These are phyloP conservation scores for Cladophialophora bantiana DNA, from an alignment of 2,329 filamentous ascomycete species.

Conservation along the genomic window DNA sequence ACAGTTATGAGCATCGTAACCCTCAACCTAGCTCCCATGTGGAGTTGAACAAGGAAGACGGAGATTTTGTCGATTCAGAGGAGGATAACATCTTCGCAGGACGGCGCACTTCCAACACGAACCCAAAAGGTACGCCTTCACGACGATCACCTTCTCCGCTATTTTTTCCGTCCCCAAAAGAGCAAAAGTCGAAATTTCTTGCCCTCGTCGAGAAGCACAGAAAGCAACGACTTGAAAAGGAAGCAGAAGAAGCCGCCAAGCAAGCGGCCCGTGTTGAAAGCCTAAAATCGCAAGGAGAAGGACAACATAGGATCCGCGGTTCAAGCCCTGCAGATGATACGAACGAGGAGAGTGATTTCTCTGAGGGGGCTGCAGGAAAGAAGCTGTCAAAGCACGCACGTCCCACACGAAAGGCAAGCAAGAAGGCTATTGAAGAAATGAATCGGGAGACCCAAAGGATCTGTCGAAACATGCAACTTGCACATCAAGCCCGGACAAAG, in stretches of 20 bases:
- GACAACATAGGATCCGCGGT: slow-evolving; percentile 42
- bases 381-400: slow-evolving; percentile 66
- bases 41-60: background rate
- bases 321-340: slow-evolving; percentile 49
- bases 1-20: background rate
- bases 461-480: slow-evolving; percentile 85
- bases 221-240: slow-evolving; percentile 71
- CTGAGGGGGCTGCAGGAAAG: slow-evolving; percentile 69
- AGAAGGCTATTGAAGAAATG: slow-evolving; percentile 95
- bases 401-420: slow-evolving; percentile 84
- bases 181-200: slow-evolving; percentile 66
- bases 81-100: slow-evolving; percentile 6
- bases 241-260: slow-evolving; percentile 61
- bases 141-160: slow-evolving; percentile 49
- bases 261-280: slow-evolving; percentile 46
- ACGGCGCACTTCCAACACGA: slow-evolving; percentile 42
- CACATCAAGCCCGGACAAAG: slow-evolving; percentile 86
- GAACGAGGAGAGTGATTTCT: slow-evolving; percentile 62
- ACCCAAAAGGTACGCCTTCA: too few species aligned
- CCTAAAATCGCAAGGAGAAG: slow-evolving; percentile 38
- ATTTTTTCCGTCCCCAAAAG: slow-evolving; percentile 48
- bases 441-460: slow-evolving; percentile 91
- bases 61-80: background rate
- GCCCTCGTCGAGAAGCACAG: slow-evolving; percentile 77
- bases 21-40: background rate